Evolutionary conservation across 345 rosid genomes (phyloP).

Genomic region (Sonneratia alba): DNA sequence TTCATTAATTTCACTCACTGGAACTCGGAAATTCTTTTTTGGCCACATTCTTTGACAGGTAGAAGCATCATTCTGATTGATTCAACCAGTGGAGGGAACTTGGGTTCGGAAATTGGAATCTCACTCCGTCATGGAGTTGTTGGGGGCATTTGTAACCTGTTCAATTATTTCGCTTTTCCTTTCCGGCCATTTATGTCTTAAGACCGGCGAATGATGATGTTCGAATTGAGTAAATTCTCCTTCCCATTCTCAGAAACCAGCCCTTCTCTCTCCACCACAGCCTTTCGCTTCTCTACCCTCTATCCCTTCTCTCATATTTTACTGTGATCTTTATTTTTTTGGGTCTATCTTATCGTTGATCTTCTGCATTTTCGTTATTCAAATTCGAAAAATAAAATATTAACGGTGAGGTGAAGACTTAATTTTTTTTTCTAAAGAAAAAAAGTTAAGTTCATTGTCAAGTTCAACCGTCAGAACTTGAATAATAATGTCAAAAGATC

Average conservation of each 20-base stretch:
- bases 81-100: constrained; percentile 15
- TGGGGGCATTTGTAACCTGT: constrained; percentile 18
- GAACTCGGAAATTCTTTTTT: constrained; percentile 12
- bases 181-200: neutral
- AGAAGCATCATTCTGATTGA: constrained; percentile 25
- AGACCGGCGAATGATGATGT: neutral
- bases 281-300: neutral
- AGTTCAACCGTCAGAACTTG: too few species aligned
- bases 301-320: too few species aligned
- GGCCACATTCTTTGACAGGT: constrained; percentile 30
- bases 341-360: too few species aligned
- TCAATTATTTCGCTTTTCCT: constrained; percentile 5
- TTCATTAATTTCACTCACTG: constrained; percentile 6
- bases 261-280: neutral
- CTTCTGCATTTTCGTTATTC: too few species aligned
- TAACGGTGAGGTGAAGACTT: too few species aligned
- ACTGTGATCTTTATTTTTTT: too few species aligned
- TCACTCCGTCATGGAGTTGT: constrained; percentile 19
- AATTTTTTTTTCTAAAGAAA: too few species aligned
- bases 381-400: too few species aligned
- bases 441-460: too few species aligned
- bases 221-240: neutral
- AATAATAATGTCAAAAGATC: too few species aligned
- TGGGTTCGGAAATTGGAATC: neutral
- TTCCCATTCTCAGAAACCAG: neutral